Conservation (phyloP, 2,329 filamentous ascomycete species). For the Hypoxylon sp. region DNA sequence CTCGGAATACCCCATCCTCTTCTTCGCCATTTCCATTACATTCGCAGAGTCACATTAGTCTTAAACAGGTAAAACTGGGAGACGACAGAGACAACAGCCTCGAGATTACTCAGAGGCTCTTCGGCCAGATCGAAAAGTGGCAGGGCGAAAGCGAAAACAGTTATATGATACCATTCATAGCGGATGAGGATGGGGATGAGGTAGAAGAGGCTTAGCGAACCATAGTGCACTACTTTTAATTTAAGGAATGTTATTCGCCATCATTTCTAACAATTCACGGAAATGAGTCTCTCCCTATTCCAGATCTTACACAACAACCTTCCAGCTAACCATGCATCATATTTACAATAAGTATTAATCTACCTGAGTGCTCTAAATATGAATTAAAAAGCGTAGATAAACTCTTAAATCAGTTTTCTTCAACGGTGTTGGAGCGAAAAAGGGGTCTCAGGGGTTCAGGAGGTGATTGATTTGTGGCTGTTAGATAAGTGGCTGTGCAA, state of each 20-base stretch:
- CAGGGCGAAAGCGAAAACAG: no score
- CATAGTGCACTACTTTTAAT: neutral
- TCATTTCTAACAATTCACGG: no score
- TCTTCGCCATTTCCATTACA: neutral
- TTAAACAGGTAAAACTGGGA: no score
- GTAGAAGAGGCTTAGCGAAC: neutral
- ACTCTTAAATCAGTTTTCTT: neutral
- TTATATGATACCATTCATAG: neutral
- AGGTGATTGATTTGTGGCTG: slow-evolving; percentile 19
- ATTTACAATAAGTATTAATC: neutral
- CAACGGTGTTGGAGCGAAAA: neutral
- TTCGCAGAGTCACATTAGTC: no score
- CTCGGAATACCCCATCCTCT: neutral
- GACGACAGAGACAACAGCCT: no score
- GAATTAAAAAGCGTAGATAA: neutral
- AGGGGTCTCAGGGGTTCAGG: neutral
- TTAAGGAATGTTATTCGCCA: neutral
- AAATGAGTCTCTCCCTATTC: neutral
- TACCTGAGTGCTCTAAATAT: neutral
- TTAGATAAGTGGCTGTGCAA: slow-evolving; percentile 12
- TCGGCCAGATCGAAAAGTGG: no score
- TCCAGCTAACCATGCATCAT: neutral
- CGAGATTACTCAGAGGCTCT: no score
- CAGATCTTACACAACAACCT: neutral
- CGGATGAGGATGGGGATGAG: neutral